A percentile compares a stretch with the other conserved stretches of the same genome.
Evolutionary conservation across 805 yeast genomes (phyloP).

Genomic region (Saccharomyces jurei): DNA sequence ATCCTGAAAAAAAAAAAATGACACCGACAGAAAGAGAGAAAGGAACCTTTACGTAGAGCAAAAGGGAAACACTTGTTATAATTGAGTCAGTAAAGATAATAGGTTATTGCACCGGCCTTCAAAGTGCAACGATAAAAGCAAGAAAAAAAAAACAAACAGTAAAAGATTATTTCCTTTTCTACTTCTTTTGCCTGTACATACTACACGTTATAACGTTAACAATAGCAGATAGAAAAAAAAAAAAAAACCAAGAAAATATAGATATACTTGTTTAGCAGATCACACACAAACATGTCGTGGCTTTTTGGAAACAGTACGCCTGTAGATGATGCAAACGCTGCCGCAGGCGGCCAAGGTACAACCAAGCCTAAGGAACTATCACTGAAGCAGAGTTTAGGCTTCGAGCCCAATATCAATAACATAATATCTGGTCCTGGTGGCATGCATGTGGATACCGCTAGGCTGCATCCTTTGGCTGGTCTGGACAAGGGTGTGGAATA

Average conservation of each 20-base stretch:
- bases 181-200: background rate
- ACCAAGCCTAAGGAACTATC: constrained; percentile 13
- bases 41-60: background rate
- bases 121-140: background rate
- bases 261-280: background rate
- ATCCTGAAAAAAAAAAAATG: background rate
- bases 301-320: constrained; percentile 15
- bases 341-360: constrained; percentile 1
- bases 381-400: constrained; percentile 35
- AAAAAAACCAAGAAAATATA: background rate
- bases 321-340: constrained; percentile 8
- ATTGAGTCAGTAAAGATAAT: background rate
- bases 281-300: constrained; percentile 18
- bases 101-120: background rate
- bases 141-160: too few species aligned
- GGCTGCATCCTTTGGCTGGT: constrained; percentile 88
- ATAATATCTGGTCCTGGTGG: constrained; percentile 54
- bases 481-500: constrained; percentile 84
- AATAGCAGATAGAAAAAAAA: background rate
- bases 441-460: constrained; percentile 48
- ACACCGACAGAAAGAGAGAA: background rate
- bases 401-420: constrained; percentile 63
- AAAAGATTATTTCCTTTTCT: background rate
- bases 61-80: background rate
- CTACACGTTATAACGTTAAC: background rate